Conservation (phyloP, 305 asterid species). For the Ilex paraguariensis region DNA sequence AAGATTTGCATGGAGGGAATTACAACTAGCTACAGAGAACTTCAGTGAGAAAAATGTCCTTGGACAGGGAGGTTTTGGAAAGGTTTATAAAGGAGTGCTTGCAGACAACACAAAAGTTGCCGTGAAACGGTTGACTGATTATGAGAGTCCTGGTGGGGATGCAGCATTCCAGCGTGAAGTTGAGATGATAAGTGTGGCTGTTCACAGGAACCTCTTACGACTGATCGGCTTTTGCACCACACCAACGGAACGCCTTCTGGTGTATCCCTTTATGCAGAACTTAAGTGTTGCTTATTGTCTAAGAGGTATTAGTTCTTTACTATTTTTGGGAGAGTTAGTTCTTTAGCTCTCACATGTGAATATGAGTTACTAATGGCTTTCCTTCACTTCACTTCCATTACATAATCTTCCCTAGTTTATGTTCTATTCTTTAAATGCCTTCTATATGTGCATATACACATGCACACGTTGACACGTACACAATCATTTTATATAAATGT, state of each 20-base stretch:
- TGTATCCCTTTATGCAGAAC: slow-evolving; percentile 92
- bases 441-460: no score
- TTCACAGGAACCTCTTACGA: slow-evolving; percentile 81
- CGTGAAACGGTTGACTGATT: slow-evolving; percentile 81
- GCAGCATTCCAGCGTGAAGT: slow-evolving; percentile 96
- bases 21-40: slow-evolving; percentile 85
- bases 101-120: slow-evolving; percentile 83
- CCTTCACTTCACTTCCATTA: no score
- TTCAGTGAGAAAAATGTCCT: slow-evolving; percentile 82
- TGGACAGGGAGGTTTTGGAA: slow-evolving; percentile 98
- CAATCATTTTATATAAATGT: no score
- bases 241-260: slow-evolving; percentile 88
- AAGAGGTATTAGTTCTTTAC: slow-evolving; percentile 47
- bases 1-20: slow-evolving; percentile 93
- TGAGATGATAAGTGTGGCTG: slow-evolving; percentile 98
- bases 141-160: slow-evolving; percentile 91
- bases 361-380: no score
- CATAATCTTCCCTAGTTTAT: no score
- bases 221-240: slow-evolving; percentile 95
- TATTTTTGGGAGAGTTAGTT: neutral
- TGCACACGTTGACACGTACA: no score
- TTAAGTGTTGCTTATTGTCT: slow-evolving; percentile 91
- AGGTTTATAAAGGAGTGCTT: slow-evolving; percentile 85
- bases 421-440: no score
- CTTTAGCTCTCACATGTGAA: neutral